phyloP scores from a whole-genome alignment of 331 rosid genomes.

The Phaseolus coccineus region DNA sequence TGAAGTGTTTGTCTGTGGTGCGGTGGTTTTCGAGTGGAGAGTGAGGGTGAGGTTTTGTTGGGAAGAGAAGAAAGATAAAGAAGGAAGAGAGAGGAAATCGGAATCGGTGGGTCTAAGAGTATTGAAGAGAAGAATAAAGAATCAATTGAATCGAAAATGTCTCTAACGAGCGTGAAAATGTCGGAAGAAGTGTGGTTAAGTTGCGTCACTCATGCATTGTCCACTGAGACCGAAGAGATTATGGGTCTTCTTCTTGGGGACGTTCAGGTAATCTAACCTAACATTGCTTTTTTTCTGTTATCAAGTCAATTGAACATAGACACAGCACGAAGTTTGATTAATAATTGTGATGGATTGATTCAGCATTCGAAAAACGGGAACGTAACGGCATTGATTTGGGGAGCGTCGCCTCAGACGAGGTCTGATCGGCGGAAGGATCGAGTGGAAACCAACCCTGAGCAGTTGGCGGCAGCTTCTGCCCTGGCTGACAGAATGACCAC shows the following conservation, averaged over 20 bases:
- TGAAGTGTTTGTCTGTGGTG: no score
- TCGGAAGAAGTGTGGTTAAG: slow-evolving; percentile 95
- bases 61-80: neutral
- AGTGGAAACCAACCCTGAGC: slow-evolving; percentile 97
- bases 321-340: no score
- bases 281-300: neutral
- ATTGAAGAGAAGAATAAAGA: neutral
- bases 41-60: neutral
- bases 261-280: slow-evolving; percentile 63
- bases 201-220: slow-evolving; percentile 91
- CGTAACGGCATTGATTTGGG: slow-evolving; percentile 95
- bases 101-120: neutral
- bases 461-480: slow-evolving; percentile 95
- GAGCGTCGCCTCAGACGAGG: slow-evolving; percentile 96
- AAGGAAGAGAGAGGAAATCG: neutral
- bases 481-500: slow-evolving; percentile 89
- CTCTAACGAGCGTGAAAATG: slow-evolving; percentile 87
- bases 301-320: neutral
- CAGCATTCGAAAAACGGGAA: slow-evolving; percentile 74
- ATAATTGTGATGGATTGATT: slow-evolving; percentile 11
- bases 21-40: neutral
- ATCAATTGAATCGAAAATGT: slow-evolving; percentile 50
- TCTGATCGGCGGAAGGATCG: slow-evolving; percentile 98
- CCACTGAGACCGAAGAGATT: slow-evolving; percentile 99
- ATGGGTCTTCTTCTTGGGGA: slow-evolving; percentile 99